phyloP scores from a whole-genome alignment of 2,329 filamentous ascomycete genomes.

The Neopestalotiopsis clavispora region DNA sequence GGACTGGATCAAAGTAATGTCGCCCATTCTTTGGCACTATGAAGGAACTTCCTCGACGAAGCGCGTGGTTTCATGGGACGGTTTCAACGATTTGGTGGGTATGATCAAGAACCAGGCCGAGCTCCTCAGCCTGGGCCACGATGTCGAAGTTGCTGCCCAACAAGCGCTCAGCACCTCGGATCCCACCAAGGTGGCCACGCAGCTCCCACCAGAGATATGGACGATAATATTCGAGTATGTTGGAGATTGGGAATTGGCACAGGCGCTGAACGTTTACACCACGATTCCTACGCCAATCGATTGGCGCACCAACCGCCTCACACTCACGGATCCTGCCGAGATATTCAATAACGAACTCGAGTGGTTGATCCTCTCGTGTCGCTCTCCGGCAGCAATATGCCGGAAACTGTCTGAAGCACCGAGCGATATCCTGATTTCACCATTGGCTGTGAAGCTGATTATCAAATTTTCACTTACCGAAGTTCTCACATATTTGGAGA shows the following conservation, averaged over 20 bases:
- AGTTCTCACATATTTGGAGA: slow-evolving; percentile 75
- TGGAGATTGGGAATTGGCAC: slow-evolving; percentile 89
- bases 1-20: slow-evolving; percentile 84
- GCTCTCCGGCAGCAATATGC: slow-evolving; percentile 69
- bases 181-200: slow-evolving; percentile 41
- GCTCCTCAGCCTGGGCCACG: slow-evolving; percentile 73
- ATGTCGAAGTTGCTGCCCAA: slow-evolving; percentile 62
- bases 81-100: slow-evolving; percentile 72
- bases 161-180: slow-evolving; percentile 44
- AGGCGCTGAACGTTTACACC: slow-evolving; percentile 80
- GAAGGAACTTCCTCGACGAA: slow-evolving; percentile 53
- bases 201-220: slow-evolving; percentile 86
- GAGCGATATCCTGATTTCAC: slow-evolving; percentile 75
- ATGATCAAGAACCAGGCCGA: slow-evolving; percentile 80
- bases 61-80: slow-evolving; percentile 64
- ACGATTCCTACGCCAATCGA: slow-evolving; percentile 71
- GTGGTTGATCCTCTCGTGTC: slow-evolving; percentile 79
- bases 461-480: slow-evolving; percentile 88
- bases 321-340: slow-evolving; percentile 64
- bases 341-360: slow-evolving; percentile 81
- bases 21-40: slow-evolving; percentile 84
- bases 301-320: slow-evolving; percentile 32
- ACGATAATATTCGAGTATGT: slow-evolving; percentile 83
- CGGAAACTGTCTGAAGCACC: slow-evolving; percentile 74
- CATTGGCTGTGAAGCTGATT: slow-evolving; percentile 83